These are phyloP conservation scores for Phialocephala subalpina DNA, from an alignment of 2,329 filamentous ascomycete genomes.

Conservation along the genomic window DNA sequence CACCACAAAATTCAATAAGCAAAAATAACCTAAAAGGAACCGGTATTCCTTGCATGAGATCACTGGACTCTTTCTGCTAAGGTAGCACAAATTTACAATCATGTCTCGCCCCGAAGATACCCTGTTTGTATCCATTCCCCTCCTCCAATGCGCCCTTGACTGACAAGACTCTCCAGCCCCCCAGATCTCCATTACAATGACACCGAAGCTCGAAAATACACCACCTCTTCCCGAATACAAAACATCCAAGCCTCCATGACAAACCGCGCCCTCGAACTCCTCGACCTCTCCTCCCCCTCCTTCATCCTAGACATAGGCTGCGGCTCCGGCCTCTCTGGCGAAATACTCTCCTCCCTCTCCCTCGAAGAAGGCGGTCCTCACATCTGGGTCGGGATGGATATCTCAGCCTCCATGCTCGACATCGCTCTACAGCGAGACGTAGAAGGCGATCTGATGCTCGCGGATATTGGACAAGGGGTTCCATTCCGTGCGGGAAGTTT, in stretches of 20 bases:
- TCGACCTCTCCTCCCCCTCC: slow-evolving; percentile 80
- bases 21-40: neutral
- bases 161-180: slow-evolving; percentile 62
- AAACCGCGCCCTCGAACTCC: slow-evolving; percentile 87
- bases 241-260: slow-evolving; percentile 97
- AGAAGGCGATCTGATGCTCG: slow-evolving; percentile 91
- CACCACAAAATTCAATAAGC: too few species aligned
- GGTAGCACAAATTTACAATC: slow-evolving; percentile 48
- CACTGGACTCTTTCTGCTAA: slow-evolving; percentile 25
- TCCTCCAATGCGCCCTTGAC: slow-evolving; percentile 32
- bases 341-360: slow-evolving; percentile 81
- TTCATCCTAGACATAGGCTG: slow-evolving; percentile 97
- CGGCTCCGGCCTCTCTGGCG: slow-evolving; percentile 91
- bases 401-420: slow-evolving; percentile 95
- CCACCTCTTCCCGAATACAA: slow-evolving; percentile 92
- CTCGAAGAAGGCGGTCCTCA: slow-evolving; percentile 83
- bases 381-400: slow-evolving; percentile 97
- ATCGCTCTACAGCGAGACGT: slow-evolving; percentile 91
- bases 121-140: slow-evolving; percentile 64
- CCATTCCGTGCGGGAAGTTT: slow-evolving; percentile 93
- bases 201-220: slow-evolving; percentile 95
- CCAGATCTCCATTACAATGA: slow-evolving; percentile 99
- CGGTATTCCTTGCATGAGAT: slow-evolving; percentile 23
- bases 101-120: slow-evolving; percentile 99
- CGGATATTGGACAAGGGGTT: slow-evolving; percentile 94